Base-by-base conservation (phyloP, 352 stramenopile species). In the Pythium rhizo-oryzae region DNA sequence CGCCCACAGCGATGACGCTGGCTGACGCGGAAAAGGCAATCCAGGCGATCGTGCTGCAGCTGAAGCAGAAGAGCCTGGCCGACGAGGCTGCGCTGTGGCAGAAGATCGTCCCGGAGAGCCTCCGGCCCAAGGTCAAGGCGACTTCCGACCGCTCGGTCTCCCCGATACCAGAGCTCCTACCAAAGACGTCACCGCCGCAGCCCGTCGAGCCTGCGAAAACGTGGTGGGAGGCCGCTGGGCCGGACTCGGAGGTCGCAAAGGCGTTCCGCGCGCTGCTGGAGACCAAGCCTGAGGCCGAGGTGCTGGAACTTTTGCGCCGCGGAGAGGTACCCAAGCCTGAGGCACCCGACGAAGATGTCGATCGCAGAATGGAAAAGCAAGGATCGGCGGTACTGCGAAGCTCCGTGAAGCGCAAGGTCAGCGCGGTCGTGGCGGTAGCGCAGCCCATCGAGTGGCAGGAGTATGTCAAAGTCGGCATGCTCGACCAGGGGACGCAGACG, bases 371-470 rank as follows among this genome's bases (percentile, higher is more conserved):
- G 21, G 21, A 49, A 62, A 50, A 50, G 23, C 23, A 59, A 2
- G 46, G 58, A 5, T 8, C 59, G 1, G 54, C 49, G 28, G 53
- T 23, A 33, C 57, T 21, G 55, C 54, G 28, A 57, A 52, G 39
- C 19, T 25, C 33, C 9, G 43, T 70, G 35, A 74, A 70, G 61
- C 71, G 81, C 46, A 89, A 82, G 49, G 46, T 90, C 13, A 90
- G 78, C 23, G 84, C 84, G 12, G 77, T 92, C 0, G 62, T 75
- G 25, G 81, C 84, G 39, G 76, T 90, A 18, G 65, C 80, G 0
- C 77, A 90, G 53, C 79, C 84, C 23, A 92, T 90, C 63, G 75
- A 88, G 50, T 89, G 81, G 80, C 80, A 92, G 21, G 74, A 88
- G 44, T 78, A 67, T 53, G 80, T 90, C 28, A 83, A 79, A 65